These are phyloP conservation scores for Penicillium turbatum DNA, from an alignment of 495 filamentous ascomycete genomes.

Conservation along the genomic window DNA sequence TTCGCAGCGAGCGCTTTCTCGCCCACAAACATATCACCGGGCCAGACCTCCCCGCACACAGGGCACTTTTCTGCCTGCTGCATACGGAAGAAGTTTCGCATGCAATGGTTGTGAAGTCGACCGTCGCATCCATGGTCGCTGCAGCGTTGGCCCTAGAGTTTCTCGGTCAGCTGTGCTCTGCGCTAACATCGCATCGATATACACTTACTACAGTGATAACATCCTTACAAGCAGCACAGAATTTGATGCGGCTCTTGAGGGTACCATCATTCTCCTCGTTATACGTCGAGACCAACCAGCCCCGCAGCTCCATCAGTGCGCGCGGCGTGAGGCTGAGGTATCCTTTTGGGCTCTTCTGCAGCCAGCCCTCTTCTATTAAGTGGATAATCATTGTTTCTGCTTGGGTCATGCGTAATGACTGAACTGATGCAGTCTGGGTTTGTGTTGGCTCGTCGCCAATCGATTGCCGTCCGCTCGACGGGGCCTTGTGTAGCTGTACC, in stretches of 20 bases:
- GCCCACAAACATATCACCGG: slow-evolving; percentile 71
- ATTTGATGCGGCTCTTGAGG: slow-evolving; percentile 63
- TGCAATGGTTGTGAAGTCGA: slow-evolving; percentile 75
- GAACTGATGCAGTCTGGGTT: slow-evolving; percentile 37
- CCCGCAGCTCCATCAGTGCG: slow-evolving; percentile 76
- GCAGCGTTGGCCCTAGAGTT: slow-evolving; percentile 70
- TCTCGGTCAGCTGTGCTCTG: slow-evolving; percentile 3
- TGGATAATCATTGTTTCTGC: slow-evolving; percentile 66
- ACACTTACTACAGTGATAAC: slow-evolving; percentile 69
- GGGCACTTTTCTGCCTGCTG: slow-evolving; percentile 64
- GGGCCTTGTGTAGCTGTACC: slow-evolving; percentile 37
- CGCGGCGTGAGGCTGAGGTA: slow-evolving; percentile 74
- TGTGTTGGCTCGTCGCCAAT: slow-evolving; percentile 34
- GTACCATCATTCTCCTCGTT: slow-evolving; percentile 56
- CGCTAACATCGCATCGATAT: not conserved
- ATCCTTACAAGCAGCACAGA: slow-evolving; percentile 84
- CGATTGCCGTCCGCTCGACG: slow-evolving; percentile 27
- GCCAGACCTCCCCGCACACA: slow-evolving; percentile 67
- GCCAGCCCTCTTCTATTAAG: slow-evolving; percentile 78
- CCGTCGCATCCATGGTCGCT: slow-evolving; percentile 59
- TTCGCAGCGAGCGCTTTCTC: slow-evolving; percentile 60
- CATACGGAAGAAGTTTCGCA: slow-evolving; percentile 65
- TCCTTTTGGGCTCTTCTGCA: slow-evolving; percentile 64
- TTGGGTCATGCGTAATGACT: slow-evolving; percentile 67
- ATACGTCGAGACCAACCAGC: slow-evolving; percentile 79